A percentile compares a stretch with the other conserved stretches of the same genome.
Conservation (phyloP, 2,329 filamentous ascomycete genomes). For the Pestalotiopsis sp. region DNA sequence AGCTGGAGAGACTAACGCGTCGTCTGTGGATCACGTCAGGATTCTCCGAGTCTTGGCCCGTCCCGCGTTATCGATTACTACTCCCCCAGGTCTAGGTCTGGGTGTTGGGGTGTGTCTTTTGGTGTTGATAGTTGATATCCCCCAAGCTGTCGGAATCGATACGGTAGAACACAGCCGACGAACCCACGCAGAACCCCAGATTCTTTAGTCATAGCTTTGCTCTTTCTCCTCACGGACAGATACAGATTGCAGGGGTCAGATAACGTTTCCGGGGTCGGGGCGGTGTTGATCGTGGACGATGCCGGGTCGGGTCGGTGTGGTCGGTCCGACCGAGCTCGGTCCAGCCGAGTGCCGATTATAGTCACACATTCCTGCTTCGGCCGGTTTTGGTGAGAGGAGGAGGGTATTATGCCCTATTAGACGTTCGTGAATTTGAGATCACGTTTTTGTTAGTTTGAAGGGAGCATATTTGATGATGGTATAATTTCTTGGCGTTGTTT, state of each 20-base stretch:
- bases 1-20: neutral
- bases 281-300: neutral
- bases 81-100: no score
- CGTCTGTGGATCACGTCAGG: neutral
- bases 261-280: neutral
- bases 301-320: neutral
- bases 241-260: neutral
- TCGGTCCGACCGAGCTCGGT: neutral
- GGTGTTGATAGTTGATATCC: no score
- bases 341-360: slow-evolving; percentile 5
- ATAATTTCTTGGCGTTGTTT: neutral
- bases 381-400: neutral
- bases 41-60: neutral
- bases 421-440: neutral
- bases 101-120: no score
- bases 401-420: neutral
- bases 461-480: neutral
- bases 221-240: neutral
- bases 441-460: neutral
- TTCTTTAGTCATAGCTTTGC: slow-evolving; percentile 5
- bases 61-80: neutral
- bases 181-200: neutral
- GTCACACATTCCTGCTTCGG: neutral
- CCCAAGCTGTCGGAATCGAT: neutral
- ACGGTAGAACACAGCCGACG: neutral